Percentiles rank a stretch among this genome's conserved stretches.
Conservation (phyloP, 495 filamentous ascomycete species). For the Apiosordaria backusii region DNA sequence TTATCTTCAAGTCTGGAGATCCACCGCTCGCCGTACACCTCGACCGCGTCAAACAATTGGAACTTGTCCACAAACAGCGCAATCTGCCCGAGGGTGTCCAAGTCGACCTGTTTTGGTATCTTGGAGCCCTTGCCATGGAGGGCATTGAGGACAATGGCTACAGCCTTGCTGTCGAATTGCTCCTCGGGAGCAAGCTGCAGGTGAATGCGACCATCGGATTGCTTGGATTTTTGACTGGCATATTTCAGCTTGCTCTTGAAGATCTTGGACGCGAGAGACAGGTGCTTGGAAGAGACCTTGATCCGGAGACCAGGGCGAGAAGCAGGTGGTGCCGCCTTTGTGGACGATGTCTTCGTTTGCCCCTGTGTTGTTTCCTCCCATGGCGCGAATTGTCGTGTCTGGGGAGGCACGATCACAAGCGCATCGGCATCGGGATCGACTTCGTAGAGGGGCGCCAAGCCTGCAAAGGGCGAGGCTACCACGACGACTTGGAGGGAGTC, state of each 20-base stretch:
- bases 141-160: conserved; percentile 48
- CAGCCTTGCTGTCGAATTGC: conserved; percentile 40
- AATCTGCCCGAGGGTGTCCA: conserved; percentile 50
- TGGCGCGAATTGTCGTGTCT: conserved; percentile 15
- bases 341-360: not conserved
- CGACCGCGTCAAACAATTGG: conserved; percentile 42
- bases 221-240: conserved; percentile 20
- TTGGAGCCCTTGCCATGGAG: conserved; percentile 46
- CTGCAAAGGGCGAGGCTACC: conserved; percentile 28
- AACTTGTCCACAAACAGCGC: conserved; percentile 52
- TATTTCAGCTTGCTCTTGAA: conserved; percentile 40
- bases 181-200: conserved; percentile 29
- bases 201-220: conserved; percentile 42
- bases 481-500: conserved; percentile 21
- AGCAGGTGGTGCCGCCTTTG: conserved; percentile 7
- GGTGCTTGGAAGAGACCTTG: conserved; percentile 52
- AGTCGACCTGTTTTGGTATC: conserved; percentile 38
- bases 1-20: conserved; percentile 22
- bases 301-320: conserved; percentile 27
- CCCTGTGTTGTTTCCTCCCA: conserved; percentile 5
- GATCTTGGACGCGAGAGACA: conserved; percentile 45
- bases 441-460: conserved; percentile 31
- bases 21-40: conserved; percentile 46
- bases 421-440: conserved; percentile 33
- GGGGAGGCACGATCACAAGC: conserved; percentile 27